Evolutionary conservation across 495 filamentous ascomycete genomes (phyloP).

Genomic region (Chaetomidium leptoderma): DNA sequence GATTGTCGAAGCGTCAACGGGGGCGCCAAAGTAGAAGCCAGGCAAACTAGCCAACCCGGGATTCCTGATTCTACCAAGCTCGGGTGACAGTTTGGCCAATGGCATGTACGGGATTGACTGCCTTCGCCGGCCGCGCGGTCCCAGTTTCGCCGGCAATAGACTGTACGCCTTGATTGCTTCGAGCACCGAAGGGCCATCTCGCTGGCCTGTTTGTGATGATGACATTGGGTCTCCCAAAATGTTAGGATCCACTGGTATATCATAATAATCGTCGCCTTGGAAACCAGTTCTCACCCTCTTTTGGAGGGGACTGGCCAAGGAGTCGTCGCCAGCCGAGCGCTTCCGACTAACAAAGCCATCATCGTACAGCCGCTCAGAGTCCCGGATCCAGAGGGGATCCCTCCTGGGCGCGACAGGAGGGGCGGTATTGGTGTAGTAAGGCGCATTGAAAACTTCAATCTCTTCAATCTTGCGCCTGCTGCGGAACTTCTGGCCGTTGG

Average conservation of each 20-base stretch:
- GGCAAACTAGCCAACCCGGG: slow-evolving; percentile 33
- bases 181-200: slow-evolving; percentile 23
- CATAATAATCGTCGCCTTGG: background rate
- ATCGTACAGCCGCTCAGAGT: slow-evolving; percentile 11
- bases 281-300: slow-evolving; percentile 18
- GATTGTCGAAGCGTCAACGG: background rate
- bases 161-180: slow-evolving; percentile 33
- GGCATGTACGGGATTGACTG: slow-evolving; percentile 9
- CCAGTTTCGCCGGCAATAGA: slow-evolving; percentile 25
- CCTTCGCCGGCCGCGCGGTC: slow-evolving; percentile 15
- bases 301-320: slow-evolving; percentile 1
- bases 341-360: slow-evolving; percentile 12
- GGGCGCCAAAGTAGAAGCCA: slow-evolving; percentile 18
- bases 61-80: slow-evolving; percentile 28
- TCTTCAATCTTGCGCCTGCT: slow-evolving; percentile 32
- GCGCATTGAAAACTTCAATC: slow-evolving; percentile 36
- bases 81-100: slow-evolving; percentile 21
- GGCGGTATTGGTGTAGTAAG: slow-evolving; percentile 31
- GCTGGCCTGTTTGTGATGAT: background rate
- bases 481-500: slow-evolving; percentile 30
- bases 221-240: background rate
- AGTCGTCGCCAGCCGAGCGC: slow-evolving; percentile 15
- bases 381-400: slow-evolving; percentile 23
- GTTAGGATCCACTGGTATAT: slow-evolving; percentile 19
- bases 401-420: slow-evolving; percentile 8